Base-by-base conservation (phyloP, 2,329 filamentous ascomycete genomes). In the Purpureocillium lavendulum region DNA sequence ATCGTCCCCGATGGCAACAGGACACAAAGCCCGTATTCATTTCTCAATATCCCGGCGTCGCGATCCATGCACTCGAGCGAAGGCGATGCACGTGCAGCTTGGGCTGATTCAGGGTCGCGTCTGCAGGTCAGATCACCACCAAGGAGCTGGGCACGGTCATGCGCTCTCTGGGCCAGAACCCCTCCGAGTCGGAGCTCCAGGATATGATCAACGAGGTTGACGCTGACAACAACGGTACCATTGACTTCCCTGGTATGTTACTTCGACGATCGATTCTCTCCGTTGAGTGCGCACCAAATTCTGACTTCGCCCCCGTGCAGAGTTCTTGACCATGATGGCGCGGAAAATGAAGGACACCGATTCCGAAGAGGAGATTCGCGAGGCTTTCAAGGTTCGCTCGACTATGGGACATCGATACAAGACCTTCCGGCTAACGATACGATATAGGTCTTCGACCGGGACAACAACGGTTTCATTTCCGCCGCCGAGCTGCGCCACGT, bases 171-270 rank as follows among this genome's bases (percentile, higher is more conserved):
- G 86, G 86, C 57, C 86, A 92, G 68, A 92, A 92, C 69, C 86
- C 86, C 42, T 90, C 85, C 52, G 86, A 92, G 71, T 88, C 85
- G 45, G 86, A 92, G 67, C 72, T 92, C 49, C 86, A 92, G 69
- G 86, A 92, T 60, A 92, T 92, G 86, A 92, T 92, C 71, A 90
- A 92, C 67, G 86, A 92, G 70, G 86, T 92, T 49, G 86, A 92
- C 57, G 85, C 85, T 56, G 86, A 92, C 70, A 92, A 90, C 77
- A 92, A 90, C 59, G 86, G 86, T 66, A 92, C 86, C 52, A 92
- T 92, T 58, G 86, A 92, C 63, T 92, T 92, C 64, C 86, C 86
- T 58, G 86, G 86, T 90, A 77, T 54, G 76, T 55, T 18, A 33
- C 35, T 15, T 35, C 36, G 24, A 33, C 6, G 29, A 30, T 30